Evolutionary conservation across 352 stramenopile genomes (phyloP), one percentile per base, ranked within the genome.

Genomic region (Phytophthora citrophthora): DNA sequence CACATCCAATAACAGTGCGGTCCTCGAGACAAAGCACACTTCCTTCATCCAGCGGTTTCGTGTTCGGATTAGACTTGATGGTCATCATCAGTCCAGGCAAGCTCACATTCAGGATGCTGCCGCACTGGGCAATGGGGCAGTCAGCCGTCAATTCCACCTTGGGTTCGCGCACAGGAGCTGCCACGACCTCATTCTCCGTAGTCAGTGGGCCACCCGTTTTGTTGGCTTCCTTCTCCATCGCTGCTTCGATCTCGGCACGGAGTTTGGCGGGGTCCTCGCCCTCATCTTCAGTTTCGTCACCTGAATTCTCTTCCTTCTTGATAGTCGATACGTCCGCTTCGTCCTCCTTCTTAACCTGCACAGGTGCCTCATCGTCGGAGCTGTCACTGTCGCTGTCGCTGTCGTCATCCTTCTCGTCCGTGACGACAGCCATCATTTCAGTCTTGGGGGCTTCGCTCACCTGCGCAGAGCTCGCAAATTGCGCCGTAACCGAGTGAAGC

Each of bases 11-110:
- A 31, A 95, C 79, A 0, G 79, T 88, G 36, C 83, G 85, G 52
- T 94, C 80, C 49, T 88, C 74, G 4, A 95, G 74, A 64, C 87
- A 95, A 50, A 95, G 56, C 47, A 95, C 83, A 29, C 83, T 94
- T 48, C 83, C 87, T 74, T 95, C 87, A 45, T 94, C 83, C 40
- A 95, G 63, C 0, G 82, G 81, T 56, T 88, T 88, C 13, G 55
- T 57, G 47, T 79, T 79, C 27, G 72, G 49, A 16, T 81, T 77
- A 5, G 83, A 90, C 60, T 95, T 90, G 69, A 95, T 80, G 3
- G 87, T 95, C 57, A 93, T 73, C 64, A 92, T 91, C n/a, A 89
- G 48, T 2, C 81, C 83, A 0, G 79, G 63, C 3, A 63, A 64
- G 45, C 78, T 93, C 26, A 88, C 70, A 54, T 87, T 93, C 27